phyloP scores from a whole-genome alignment of 208 protist genomes.

The Trypanosoma brucei region DNA sequence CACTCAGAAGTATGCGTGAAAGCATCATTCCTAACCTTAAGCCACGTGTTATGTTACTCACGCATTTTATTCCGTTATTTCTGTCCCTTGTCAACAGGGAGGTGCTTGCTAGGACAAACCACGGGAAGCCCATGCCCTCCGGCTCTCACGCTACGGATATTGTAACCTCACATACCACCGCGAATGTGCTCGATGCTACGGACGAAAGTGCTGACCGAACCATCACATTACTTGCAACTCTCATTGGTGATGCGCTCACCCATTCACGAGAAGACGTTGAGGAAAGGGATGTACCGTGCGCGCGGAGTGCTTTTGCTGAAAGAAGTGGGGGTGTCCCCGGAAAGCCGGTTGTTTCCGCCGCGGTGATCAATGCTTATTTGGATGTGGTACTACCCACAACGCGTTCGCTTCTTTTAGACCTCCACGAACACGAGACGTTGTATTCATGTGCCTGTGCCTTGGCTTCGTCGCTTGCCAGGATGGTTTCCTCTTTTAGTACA shows the following conservation, averaged over 20 bases:
- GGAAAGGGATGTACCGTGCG: no score
- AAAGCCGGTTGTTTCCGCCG: background rate
- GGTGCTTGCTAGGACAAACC: constrained; percentile 1
- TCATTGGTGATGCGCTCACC: constrained; percentile 31
- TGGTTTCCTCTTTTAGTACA: constrained; percentile 35
- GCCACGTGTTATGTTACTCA: constrained; percentile 26
- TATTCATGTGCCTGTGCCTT: constrained; percentile 32
- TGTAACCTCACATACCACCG: background rate
- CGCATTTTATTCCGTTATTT: constrained; percentile 38
- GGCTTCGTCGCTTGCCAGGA: constrained; percentile 32
- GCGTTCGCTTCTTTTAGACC: constrained; percentile 16
- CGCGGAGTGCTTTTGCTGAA: background rate
- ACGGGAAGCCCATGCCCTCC: background rate
- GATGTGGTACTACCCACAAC: constrained; percentile 40
- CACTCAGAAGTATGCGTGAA: constrained; percentile 44
- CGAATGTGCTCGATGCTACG: constrained; percentile 3
- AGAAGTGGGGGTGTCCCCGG: no score
- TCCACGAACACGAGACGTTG: constrained; percentile 7
- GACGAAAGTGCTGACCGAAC: constrained; percentile 23
- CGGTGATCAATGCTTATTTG: constrained; percentile 28
- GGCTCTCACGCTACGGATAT: background rate
- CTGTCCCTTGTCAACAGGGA: constrained; percentile 53
- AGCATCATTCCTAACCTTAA: constrained; percentile 41
- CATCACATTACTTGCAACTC: constrained; percentile 33
- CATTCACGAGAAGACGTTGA: no score